These are phyloP conservation scores for Mortierella sp. DNA, from an alignment of 371 early-diverging fungal genomes.

Conservation along the genomic window DNA sequence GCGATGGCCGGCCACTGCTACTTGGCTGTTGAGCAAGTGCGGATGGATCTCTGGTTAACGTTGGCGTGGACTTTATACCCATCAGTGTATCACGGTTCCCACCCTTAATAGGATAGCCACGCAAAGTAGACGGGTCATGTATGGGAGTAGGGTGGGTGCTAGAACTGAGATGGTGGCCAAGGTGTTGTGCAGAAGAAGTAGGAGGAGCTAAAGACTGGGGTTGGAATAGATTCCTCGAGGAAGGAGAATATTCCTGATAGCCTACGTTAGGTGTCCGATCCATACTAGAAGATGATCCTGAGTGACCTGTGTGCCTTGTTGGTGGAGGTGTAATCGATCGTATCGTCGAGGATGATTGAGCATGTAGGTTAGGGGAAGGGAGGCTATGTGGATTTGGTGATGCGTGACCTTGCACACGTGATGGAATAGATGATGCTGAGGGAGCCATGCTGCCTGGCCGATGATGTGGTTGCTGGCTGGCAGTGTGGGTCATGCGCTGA, in stretches of 20 bases:
- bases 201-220: constrained; percentile 7
- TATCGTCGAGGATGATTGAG: constrained; percentile 18
- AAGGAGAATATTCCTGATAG: constrained; percentile 13
- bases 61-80: constrained; percentile 2
- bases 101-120: constrained; percentile 9
- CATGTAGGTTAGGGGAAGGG: constrained; percentile 14
- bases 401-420: constrained; percentile 16
- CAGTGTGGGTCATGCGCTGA: constrained; percentile 19
- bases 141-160: not conserved
- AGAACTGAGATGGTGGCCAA: constrained; percentile 5
- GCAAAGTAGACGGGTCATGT: constrained; percentile 2
- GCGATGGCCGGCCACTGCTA: constrained; percentile 20
- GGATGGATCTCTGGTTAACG: not conserved
- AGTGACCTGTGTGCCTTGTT: constrained; percentile 15
- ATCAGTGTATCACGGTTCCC: constrained; percentile 3
- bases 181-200: constrained; percentile 6
- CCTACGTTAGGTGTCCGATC: constrained; percentile 20
- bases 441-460: constrained; percentile 20
- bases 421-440: constrained; percentile 12
- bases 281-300: constrained; percentile 14
- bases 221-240: constrained; percentile 16
- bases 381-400: constrained; percentile 9
- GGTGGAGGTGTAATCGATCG: constrained; percentile 31
- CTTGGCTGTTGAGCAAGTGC: not conserved
- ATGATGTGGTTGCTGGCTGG: constrained; percentile 21